Base-by-base conservation (phyloP, 129 eudicot genomes). In the Chrysanthemum seticuspe region DNA sequence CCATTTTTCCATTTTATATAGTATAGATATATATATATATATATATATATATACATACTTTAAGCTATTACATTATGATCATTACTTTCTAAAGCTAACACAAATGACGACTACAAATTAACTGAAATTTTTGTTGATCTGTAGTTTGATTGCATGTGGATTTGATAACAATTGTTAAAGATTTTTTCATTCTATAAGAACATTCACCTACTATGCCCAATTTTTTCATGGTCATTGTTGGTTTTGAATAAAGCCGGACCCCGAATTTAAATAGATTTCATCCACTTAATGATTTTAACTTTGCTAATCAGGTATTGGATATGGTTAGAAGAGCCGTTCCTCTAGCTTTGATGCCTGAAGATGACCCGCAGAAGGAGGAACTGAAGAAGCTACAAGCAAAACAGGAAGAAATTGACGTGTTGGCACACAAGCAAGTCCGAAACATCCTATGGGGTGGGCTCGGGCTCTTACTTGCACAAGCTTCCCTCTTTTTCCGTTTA, bases 401-500 rank as follows among this genome's bases (percentile, higher is more conserved):
- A 77, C 88, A 86, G 70, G 89, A 85, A 2, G 83, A 83, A 54
- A 86, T 89, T 1, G 96, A 89, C 13, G 59, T 15, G 77, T 75
- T 80, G 63, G 98, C 98, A 10, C 96, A 85, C 67, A 92, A 77
- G 79, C 98, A 92, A 67, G 98, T 89, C 5, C 83, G 89, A 1
- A 72, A 81, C 40, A 82, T 92, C 36, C 82, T 92, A 10, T 92
- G 96, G 94, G 75, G 83, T 4, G 96, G 98, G 1, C 81, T 92
- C 14, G 89, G 87, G 12, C 21, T 87, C 18, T 67, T 84, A 10
- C 55, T 92, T 69, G 40, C 75, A 52, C 96, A 89, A 54, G 89
- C 84, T 19, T 86, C 94, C 13, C 96, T 92, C 21, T 92, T 92
- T 83, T 92, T 92, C n/a, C 94, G 96, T 5, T 78, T 92, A 13